Evolutionary conservation across 371 early-diverging fungal genomes (phyloP).

Genomic region (Synchytrium microbalum): DNA sequence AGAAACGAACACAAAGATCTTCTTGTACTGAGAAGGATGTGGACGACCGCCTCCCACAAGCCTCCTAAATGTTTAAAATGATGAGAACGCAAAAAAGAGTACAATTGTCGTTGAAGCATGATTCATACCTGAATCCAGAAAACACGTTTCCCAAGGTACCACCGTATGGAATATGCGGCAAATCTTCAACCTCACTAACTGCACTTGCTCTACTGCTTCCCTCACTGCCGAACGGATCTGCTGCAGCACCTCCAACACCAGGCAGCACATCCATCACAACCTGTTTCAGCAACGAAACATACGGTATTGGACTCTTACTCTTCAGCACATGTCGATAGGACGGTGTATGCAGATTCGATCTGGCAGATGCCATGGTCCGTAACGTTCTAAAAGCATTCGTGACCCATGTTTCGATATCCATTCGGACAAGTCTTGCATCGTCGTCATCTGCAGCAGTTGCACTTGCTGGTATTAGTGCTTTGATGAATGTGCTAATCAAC

Average conservation of each 20-base stretch:
- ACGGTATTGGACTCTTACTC: not conserved
- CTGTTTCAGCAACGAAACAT: slow-evolving; percentile 15
- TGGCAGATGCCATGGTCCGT: not conserved
- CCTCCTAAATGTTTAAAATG: slow-evolving; percentile 12
- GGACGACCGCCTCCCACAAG: slow-evolving; percentile 18
- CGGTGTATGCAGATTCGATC: not conserved
- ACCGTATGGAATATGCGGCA: slow-evolving; percentile 24
- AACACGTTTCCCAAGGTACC: slow-evolving; percentile 26
- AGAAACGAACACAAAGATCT: slow-evolving; percentile 24
- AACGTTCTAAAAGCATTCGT: slow-evolving; percentile 8
- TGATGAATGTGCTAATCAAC: slow-evolving; percentile 9
- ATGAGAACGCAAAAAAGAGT: not conserved
- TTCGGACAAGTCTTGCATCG: not conserved
- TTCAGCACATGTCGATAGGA: not conserved
- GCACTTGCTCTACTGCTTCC: not conserved
- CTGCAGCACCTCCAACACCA: not conserved
- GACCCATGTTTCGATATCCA: slow-evolving; percentile 9
- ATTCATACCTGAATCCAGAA: slow-evolving; percentile 21
- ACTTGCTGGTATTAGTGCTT: slow-evolving; percentile 1
- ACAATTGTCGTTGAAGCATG: slow-evolving; percentile 1
- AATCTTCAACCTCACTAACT: slow-evolving; percentile 3
- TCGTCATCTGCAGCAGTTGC: not conserved
- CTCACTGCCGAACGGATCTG: not conserved
- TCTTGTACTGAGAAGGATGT: slow-evolving; percentile 13
- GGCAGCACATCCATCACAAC: slow-evolving; percentile 6